A percentile compares a stretch with the other conserved stretches of the same genome.
Conservation (phyloP, 495 filamentous ascomycete species). For the Darksidea phi region DNA sequence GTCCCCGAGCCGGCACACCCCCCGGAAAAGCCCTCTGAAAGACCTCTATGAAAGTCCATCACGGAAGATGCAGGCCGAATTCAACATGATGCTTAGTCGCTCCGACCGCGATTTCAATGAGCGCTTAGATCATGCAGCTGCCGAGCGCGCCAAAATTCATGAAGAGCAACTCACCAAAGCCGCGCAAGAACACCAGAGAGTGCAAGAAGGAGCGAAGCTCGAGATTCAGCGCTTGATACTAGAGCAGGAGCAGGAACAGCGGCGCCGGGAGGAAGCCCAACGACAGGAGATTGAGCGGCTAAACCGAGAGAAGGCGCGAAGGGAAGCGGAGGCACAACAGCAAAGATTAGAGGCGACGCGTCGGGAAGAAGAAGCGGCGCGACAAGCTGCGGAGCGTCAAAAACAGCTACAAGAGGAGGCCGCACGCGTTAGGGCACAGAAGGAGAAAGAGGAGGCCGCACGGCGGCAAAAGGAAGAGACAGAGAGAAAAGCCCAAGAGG, state of each 20-base stretch:
- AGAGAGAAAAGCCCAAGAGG: conserved; percentile 31
- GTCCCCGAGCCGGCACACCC: conserved; percentile 17
- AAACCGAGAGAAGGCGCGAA: conserved; percentile 18
- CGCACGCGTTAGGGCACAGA: conserved; percentile 17
- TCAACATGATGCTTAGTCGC: conserved; percentile 35
- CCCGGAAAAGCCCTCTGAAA: background rate
- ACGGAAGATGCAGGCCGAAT: conserved; percentile 33
- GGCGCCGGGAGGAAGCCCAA: conserved; percentile 33
- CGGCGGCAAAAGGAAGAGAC: conserved; percentile 17
- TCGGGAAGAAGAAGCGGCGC: conserved; percentile 13
- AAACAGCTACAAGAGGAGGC: conserved; percentile 28
- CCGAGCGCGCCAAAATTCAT: conserved; percentile 43
- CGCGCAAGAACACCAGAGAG: conserved; percentile 59
- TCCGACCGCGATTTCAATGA: conserved; percentile 31
- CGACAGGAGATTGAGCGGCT: conserved; percentile 31
- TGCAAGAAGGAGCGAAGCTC: conserved; percentile 59
- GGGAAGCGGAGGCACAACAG: conserved; percentile 17
- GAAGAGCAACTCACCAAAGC: conserved; percentile 62
- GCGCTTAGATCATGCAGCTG: conserved; percentile 16
- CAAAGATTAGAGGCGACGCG: conserved; percentile 14
- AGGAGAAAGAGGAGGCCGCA: conserved; percentile 30
- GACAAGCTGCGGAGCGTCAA: conserved; percentile 19
- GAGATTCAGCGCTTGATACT: conserved; percentile 12
- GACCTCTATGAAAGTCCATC: conserved; percentile 18
- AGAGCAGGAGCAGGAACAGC: conserved; percentile 31